phyloP scores from a whole-genome alignment of 306 rosid species.

The Sindora glabra region DNA sequence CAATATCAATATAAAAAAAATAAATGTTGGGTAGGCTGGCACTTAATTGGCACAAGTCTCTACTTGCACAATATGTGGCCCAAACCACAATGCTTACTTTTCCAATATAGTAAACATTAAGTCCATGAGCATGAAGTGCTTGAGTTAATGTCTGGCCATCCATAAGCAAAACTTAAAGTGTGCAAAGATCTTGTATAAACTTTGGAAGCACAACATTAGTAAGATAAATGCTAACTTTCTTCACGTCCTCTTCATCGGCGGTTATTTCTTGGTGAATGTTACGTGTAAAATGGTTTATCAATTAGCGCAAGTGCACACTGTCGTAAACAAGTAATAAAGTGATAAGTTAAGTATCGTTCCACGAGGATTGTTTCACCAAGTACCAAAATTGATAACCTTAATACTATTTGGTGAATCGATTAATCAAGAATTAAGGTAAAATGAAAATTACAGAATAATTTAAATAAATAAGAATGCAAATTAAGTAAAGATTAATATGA shows the following conservation, averaged over 20 bases:
- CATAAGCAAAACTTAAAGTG: conserved; percentile 97
- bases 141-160: conserved; percentile 97
- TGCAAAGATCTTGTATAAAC: conserved; percentile 93
- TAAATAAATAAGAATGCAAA: no score
- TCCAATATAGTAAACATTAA: conserved; percentile 94
- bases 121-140: conserved; percentile 98
- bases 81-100: conserved; percentile 42
- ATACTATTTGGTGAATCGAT: no score
- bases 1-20: not conserved
- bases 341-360: no score
- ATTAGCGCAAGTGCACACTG: no score
- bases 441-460: no score
- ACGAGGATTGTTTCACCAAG: no score
- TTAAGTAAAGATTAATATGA: no score
- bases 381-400: no score
- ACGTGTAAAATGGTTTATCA: no score
- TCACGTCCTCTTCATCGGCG: conserved; percentile 82
- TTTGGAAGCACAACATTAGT: conserved; percentile 81
- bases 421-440: no score
- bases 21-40: not conserved
- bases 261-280: conserved; percentile 76
- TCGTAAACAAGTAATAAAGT: no score
- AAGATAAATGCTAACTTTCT: conserved; percentile 71
- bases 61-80: no score
- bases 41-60: not conserved